Conservation (phyloP, 495 filamentous ascomycete genomes). For the Penicillium ucsense region DNA sequence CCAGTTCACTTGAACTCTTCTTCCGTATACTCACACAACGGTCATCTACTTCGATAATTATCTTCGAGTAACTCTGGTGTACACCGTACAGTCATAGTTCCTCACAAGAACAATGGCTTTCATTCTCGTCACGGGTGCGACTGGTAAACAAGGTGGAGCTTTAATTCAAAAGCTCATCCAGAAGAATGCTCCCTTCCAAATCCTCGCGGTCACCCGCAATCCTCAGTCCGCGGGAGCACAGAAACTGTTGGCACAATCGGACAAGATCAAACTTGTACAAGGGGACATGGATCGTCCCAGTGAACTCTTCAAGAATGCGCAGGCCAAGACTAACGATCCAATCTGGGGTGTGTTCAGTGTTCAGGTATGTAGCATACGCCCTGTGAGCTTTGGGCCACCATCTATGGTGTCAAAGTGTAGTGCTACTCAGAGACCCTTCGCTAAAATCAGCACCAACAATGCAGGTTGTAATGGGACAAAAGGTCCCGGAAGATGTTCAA, state of each 20-base stretch:
- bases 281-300: conserved; percentile 44
- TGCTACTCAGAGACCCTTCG: neutral
- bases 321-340: conserved; percentile 25
- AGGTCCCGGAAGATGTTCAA: conserved; percentile 47
- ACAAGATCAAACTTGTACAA: conserved; percentile 42
- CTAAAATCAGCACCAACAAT: neutral
- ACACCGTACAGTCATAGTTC: too few species aligned
- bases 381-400: neutral
- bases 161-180: conserved; percentile 48
- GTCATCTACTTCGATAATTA: too few species aligned
- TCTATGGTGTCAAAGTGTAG: neutral
- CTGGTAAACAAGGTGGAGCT: conserved; percentile 55
- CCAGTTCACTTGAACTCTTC: too few species aligned
- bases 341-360: conserved; percentile 46
- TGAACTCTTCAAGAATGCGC: conserved; percentile 43
- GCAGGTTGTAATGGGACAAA: conserved; percentile 33
- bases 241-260: conserved; percentile 33
- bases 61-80: too few species aligned
- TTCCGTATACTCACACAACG: too few species aligned
- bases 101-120: conserved; percentile 7
- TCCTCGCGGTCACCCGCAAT: conserved; percentile 63
- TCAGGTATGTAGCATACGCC: conserved; percentile 11
- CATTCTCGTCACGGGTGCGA: conserved; percentile 61
- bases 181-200: conserved; percentile 38
- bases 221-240: conserved; percentile 42